These are phyloP conservation scores for Galerina sulciceps DNA, from an alignment of 768 basidiomycete species.

Conservation along the genomic window DNA sequence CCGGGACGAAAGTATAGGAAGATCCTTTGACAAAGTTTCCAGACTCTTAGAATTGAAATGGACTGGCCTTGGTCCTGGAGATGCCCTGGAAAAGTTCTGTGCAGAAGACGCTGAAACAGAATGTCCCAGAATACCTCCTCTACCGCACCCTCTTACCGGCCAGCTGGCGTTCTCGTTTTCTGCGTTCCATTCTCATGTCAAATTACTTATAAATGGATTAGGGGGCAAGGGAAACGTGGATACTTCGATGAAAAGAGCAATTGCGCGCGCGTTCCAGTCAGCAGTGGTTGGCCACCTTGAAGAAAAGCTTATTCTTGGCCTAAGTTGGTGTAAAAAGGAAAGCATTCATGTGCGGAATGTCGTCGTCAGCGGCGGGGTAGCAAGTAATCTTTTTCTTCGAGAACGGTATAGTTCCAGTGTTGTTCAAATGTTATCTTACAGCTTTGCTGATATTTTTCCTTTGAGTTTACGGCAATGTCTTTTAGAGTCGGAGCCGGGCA, in stretches of 20 bases:
- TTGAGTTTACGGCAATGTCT: constrained; percentile 35
- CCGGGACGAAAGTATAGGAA: constrained; percentile 75
- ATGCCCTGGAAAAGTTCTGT: constrained; percentile 80
- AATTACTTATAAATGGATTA: constrained; percentile 52
- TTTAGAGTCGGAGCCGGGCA: constrained; percentile 22
- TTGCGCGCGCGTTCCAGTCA: constrained; percentile 76
- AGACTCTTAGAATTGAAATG: constrained; percentile 70
- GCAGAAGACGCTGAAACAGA: constrained; percentile 33
- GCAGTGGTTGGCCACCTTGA: constrained; percentile 75
- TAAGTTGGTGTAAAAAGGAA: constrained; percentile 45
- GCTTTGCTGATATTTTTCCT: neutral
- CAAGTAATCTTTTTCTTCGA: constrained; percentile 79
- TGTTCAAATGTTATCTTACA: neutral
- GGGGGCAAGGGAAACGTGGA: constrained; percentile 49
- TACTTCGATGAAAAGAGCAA: constrained; percentile 38
- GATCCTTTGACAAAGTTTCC: constrained; percentile 84
- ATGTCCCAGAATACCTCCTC: constrained; percentile 36
- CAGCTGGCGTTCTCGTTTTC: constrained; percentile 78
- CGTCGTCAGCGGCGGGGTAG: constrained; percentile 93
- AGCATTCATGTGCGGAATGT: constrained; percentile 57
- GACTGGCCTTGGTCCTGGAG: constrained; percentile 69
- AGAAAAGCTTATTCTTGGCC: constrained; percentile 67
- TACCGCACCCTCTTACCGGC: constrained; percentile 54
- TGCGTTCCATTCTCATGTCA: constrained; percentile 73
- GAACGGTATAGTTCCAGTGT: constrained; percentile 48